These are phyloP conservation scores for Rhizopogon sp. DNA, from an alignment of 768 basidiomycete genomes.

Conservation along the genomic window DNA sequence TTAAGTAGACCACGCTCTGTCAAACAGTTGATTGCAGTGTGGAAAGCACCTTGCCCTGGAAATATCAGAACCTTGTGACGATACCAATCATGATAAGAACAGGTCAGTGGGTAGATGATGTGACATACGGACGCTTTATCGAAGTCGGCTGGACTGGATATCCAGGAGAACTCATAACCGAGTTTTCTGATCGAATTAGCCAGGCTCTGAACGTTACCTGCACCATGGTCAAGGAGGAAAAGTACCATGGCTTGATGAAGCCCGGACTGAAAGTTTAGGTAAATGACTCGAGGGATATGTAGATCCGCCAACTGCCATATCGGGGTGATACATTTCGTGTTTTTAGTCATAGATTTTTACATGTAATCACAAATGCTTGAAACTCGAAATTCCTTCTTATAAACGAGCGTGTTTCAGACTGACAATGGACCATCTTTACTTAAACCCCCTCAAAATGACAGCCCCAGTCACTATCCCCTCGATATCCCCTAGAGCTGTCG, in stretches of 20 bases:
- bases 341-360: background rate
- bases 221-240: constrained; percentile 95
- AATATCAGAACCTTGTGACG: constrained; percentile 80
- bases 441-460: constrained; percentile 34
- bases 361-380: no score
- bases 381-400: constrained; percentile 10
- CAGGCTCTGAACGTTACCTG: constrained; percentile 90
- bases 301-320: constrained; percentile 3
- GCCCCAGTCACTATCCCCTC: constrained; percentile 39
- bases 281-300: no score
- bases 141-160: constrained; percentile 76
- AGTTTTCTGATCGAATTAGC: constrained; percentile 86
- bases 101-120: constrained; percentile 3
- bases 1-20: constrained; percentile 66
- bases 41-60: constrained; percentile 94
- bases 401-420: constrained; percentile 1
- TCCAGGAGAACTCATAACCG: constrained; percentile 88
- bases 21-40: constrained; percentile 79
- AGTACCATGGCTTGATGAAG: constrained; percentile 41
- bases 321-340: constrained; percentile 5
- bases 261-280: background rate
- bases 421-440: constrained; percentile 11
- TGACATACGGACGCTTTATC: constrained; percentile 79
- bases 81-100: constrained; percentile 6
- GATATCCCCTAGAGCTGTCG: constrained; percentile 28